Conservation (phyloP, 2,329 filamentous ascomycete genomes). For the Neofusicoccum cordaticola region DNA sequence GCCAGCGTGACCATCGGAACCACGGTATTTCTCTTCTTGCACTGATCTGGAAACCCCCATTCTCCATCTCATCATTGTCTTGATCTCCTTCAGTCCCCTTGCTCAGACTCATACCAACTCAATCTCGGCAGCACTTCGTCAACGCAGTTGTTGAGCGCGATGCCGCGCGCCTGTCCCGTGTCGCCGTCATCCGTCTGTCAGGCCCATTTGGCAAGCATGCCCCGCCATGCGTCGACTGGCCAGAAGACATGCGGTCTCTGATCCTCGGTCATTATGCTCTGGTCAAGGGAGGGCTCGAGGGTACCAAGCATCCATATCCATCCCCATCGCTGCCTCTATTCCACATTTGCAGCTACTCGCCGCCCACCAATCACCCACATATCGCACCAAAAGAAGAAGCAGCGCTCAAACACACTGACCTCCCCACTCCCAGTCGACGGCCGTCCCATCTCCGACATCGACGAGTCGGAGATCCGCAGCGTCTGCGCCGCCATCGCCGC, state of each 20-base stretch:
- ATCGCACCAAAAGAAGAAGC: constrained; percentile 47
- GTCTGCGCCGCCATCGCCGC: constrained; percentile 34
- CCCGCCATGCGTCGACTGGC: constrained; percentile 54
- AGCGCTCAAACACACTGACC: constrained; percentile 12
- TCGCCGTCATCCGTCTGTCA: constrained; percentile 55
- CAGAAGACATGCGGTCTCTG: constrained; percentile 45
- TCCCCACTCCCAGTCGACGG: neutral
- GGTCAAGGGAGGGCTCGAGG: constrained; percentile 46
- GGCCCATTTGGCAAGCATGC: constrained; percentile 53
- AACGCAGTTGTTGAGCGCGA: constrained; percentile 52
- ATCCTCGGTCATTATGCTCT: constrained; percentile 46
- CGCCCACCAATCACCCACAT: too few relatives aligned
- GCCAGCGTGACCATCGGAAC: constrained; percentile 31
- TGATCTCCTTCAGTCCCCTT: neutral
- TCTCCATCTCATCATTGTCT: too few relatives aligned
- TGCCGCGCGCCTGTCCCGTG: constrained; percentile 28
- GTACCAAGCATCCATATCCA: too few relatives aligned
- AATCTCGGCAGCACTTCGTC: constrained; percentile 47
- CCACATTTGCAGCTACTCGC: too few relatives aligned
- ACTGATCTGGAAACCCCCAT: too few relatives aligned
- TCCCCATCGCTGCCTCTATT: too few relatives aligned
- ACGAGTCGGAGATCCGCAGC: constrained; percentile 20
- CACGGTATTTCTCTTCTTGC: constrained; percentile 30
- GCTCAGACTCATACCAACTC: neutral
- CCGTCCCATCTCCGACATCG: constrained; percentile 22